Evolutionary conservation across 2,329 filamentous ascomycete genomes (phyloP), one percentile per base, ranked within the genome.

Genomic region (Fusarium sp.): DNA sequence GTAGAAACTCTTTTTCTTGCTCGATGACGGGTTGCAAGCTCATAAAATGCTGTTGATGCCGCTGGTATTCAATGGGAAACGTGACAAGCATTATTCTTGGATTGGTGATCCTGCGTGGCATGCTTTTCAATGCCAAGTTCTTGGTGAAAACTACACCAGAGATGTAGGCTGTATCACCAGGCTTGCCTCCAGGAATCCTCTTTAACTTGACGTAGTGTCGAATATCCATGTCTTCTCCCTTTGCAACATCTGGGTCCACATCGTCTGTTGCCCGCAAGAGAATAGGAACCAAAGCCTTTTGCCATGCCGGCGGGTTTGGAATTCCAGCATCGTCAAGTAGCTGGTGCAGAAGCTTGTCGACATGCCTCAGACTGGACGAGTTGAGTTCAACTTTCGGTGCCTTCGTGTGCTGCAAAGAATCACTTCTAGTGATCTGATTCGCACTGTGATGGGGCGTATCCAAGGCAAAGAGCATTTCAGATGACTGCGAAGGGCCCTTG

Each of bases 131-230:
- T 0, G 97, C 96, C 51, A 99, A 83, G 69, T 99, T 99, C 78
- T 99, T 99, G 14, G 94, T 96, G 78, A 99, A 99, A 2, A 99
- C 95, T 10, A 99, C 91, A 1, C 96, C 97, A 11, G 96, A 97
- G 17, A 98, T 92, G 78, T 99, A 99, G n/a, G 91, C 91, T 8
- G 95, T 98, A 79, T 99, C 95, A 24, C 93, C 90, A 18, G 95
- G 95, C 68, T 88, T 91, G 17, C 95, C 95, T 17, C 96, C 95
- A 1, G 95, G 93, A 14, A 99, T 96, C 77, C 97, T 97, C 78
- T 99, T 99, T 31, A 99, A 82, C 78, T 99, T 99, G 67, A 99
- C 94, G 76, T 98, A 99, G 77, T 98, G 95, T 5, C 96, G 89
- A 63, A 99, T 96, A 77, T 99, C 96, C 86, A 99, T 98, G 76